Base-by-base conservation (phyloP, 805 yeast species). In the Saccharomycopsis sp. region DNA sequence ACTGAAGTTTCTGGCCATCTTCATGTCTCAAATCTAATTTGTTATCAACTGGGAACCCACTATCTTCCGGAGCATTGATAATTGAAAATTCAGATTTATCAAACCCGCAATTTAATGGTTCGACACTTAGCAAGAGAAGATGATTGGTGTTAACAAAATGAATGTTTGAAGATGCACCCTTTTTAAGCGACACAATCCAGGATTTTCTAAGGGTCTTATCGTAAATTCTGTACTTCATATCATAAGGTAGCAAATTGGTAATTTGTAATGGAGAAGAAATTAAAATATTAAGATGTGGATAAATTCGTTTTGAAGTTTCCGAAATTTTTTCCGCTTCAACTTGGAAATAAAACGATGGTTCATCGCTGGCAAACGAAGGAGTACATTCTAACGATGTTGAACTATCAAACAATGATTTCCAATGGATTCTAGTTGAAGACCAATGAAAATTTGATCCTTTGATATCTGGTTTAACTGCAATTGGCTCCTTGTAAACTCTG, bases 221-320 rank as follows among this genome's bases (percentile, higher is more conserved):
- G 60, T 82, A 84, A 11, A 93, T 68, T 45, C 83, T 68, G 63
- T 83, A 87, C 16, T 75, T 69, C 36, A 90, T 62, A 54, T 85
- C 95, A 57, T 74, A 84, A 0, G 99, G 97, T 40, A 94, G 60
- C 41, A 87, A 65, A 56, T 93, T 93, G 53, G 85, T 88, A 47
- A 93, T 69, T 53, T 85, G 85, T 38, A 93, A 63, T 0, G 98
- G 97, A 0, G 97, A 86, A 0, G 93, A 78, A 4, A 93, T 64
- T 3, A 79, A 72, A 20, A 93, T 64, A 6, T 69, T 72, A 85
- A 90, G 73, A 55, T 85, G 93, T 0, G 98, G 98, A 56, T 86
- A 94, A 1, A 85, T 72, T 47, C 71, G 68, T 0, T 85, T 73
- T 21, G 88, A 64, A 0, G 87, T 88, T 51, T 85, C 94, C n/a